Evolutionary conservation across 2,329 filamentous ascomycete species (phyloP).

Genomic region (Beauveria medogensis): DNA sequence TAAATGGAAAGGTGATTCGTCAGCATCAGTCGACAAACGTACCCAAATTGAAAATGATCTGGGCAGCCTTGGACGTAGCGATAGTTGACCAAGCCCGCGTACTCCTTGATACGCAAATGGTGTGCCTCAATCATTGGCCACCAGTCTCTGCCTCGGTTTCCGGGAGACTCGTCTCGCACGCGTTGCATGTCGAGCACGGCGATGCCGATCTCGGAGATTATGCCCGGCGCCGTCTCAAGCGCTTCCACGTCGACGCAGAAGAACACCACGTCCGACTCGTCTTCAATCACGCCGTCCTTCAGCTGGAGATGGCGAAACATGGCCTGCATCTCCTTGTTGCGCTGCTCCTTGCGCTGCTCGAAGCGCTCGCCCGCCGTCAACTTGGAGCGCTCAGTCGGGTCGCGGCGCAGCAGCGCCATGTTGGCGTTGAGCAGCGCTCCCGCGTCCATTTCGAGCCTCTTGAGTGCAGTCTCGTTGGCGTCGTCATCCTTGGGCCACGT

Average conservation of each 20-base stretch:
- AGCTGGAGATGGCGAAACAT: slow-evolving; percentile 66
- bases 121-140: slow-evolving; percentile 55
- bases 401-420: slow-evolving; percentile 3
- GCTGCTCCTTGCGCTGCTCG: slow-evolving; percentile 40
- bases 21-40: slow-evolving; percentile 16
- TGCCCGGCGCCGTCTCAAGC: slow-evolving; percentile 57
- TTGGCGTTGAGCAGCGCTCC: background rate
- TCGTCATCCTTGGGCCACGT: slow-evolving; percentile 1
- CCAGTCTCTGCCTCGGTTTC: slow-evolving; percentile 58
- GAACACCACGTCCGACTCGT: slow-evolving; percentile 43
- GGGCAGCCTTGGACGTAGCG: slow-evolving; percentile 66
- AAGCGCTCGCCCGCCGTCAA: slow-evolving; percentile 21
- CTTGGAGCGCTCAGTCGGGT: background rate
- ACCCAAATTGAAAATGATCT: slow-evolving; percentile 68
- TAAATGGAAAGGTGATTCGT: too few species aligned
- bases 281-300: slow-evolving; percentile 1
- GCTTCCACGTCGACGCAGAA: slow-evolving; percentile 78
- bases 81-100: slow-evolving; percentile 56
- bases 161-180: slow-evolving; percentile 48
- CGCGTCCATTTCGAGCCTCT: background rate
- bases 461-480: background rate
- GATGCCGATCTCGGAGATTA: slow-evolving; percentile 80
- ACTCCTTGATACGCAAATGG: slow-evolving; percentile 71
- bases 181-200: slow-evolving; percentile 65
- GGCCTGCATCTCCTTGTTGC: slow-evolving; percentile 51